Base-by-base conservation (phyloP, 2,329 filamentous ascomycete species). In the Fusarium phyllophilum region DNA sequence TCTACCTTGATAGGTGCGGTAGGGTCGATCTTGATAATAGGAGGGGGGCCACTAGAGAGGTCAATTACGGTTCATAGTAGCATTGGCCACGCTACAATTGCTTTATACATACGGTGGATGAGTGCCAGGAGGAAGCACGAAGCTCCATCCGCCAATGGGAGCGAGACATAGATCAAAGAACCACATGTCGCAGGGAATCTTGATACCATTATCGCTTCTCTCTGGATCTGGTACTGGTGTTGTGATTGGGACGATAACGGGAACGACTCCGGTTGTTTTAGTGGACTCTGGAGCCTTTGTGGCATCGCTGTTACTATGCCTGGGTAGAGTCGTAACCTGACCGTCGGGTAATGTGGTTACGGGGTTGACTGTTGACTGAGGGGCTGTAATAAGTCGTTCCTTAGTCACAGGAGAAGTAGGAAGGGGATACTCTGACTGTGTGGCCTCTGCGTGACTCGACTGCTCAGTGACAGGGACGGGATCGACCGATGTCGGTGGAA, bases 41-140 rank as follows among this genome's bases (percentile, higher is more conserved):
- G n/a, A 52, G 8, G 48, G 12, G 17, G 48, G 0, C 31, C 48
- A 52, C 48, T 52, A 36, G n/a, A 20, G 4, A 24, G 3, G 12
- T 52, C 8, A 52, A n/a, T 3, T 17, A 6, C 0, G 20, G 4
- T n/a, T 48, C 1, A n/a, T 14, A 0, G 6, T n/a, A 6, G 4
- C 44, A 26, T 45, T 3, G 0, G 3, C 5, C 44, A 20, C 13
- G 20, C 20, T 48, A 48, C 1, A 6, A 8, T 0, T 8, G 22
- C 0, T 34, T n/a, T 24, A 1, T 10, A 36, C 48, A 8, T 36
- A 52, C 31, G 48, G 48, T 36, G 4, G n/a, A 52, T 36, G 31
- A 4, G 48, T 26, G 1, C 48, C 48, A 11, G 48, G 48, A 11
- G 31, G 48, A 20, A 52, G 48, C 4, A 24, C 31, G 3, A 52